Percentiles rank a stretch among this genome's conserved stretches.
Evolutionary conservation across 495 filamentous ascomycete species (phyloP).

Genomic region (Aspergillus ostianus): DNA sequence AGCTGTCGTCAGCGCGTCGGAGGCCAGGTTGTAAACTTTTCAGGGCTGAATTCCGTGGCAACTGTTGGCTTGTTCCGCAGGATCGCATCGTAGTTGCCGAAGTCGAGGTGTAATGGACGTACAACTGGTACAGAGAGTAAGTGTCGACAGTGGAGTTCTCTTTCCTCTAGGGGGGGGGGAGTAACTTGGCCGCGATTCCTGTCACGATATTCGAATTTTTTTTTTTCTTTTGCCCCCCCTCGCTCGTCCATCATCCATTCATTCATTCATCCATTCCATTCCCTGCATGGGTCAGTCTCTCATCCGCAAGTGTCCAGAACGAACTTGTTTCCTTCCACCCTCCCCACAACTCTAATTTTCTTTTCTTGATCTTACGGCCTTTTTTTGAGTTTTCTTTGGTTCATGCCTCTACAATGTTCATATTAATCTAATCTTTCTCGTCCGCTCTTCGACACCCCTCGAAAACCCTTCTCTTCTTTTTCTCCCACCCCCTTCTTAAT

Average conservation of each 20-base stretch:
- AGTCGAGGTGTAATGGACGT: neutral
- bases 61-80: neutral
- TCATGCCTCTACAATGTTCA: neutral
- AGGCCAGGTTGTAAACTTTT: neutral
- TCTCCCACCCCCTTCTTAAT: neutral
- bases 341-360: constrained; percentile 10
- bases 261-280: constrained; percentile 4
- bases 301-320: constrained; percentile 10
- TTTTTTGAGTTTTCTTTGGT: neutral
- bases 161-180: constrained; percentile 1
- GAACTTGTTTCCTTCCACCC: constrained; percentile 4
- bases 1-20: neutral
- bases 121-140: neutral
- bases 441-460: constrained; percentile 11
- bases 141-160: neutral
- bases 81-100: neutral
- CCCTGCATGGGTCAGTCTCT: constrained; percentile 9
- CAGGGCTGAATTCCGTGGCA: neutral
- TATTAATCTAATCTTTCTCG: constrained; percentile 8
- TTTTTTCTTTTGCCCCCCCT: constrained; percentile 14
- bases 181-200: constrained; percentile 8
- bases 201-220: constrained; percentile 7
- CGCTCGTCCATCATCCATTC: constrained; percentile 5
- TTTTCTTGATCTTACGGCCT: neutral
- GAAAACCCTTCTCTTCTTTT: constrained; percentile 5